These are phyloP conservation scores for Silene latifolia DNA, from an alignment of 148 eudicot species.

Conservation along the genomic window DNA sequence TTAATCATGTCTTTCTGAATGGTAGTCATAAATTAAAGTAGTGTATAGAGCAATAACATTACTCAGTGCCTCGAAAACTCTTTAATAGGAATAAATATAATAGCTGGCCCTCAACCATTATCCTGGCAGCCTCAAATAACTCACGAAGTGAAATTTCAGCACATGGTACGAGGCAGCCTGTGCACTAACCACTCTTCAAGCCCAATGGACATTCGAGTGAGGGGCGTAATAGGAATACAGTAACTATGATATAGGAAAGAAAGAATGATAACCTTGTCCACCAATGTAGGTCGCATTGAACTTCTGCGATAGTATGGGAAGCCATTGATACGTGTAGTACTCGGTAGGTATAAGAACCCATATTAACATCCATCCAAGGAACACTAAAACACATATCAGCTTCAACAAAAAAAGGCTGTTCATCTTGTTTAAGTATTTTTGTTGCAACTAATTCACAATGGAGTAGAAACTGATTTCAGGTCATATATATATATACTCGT, in stretches of 20 bases:
- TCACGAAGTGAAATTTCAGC: too few relatives aligned
- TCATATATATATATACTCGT: neutral
- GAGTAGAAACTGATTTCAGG: neutral
- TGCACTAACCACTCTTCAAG: too few relatives aligned
- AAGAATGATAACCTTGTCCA: constrained; percentile 51
- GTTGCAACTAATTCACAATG: constrained; percentile 6
- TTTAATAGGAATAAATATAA: too few relatives aligned
- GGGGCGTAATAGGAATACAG: too few relatives aligned
- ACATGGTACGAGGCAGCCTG: too few relatives aligned
- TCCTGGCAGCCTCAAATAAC: too few relatives aligned
- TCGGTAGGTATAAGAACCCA: constrained; percentile 62
- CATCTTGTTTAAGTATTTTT: constrained; percentile 9
- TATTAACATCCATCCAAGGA: constrained; percentile 49
- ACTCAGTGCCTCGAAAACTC: too few relatives aligned
- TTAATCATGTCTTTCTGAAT: too few relatives aligned
- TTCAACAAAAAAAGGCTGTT: constrained; percentile 23
- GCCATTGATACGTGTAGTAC: constrained; percentile 46
- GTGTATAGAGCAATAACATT: neutral
- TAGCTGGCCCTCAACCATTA: too few relatives aligned
- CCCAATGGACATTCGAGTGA: too few relatives aligned
- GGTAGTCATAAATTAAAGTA: too few relatives aligned
- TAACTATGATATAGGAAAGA: too few relatives aligned
- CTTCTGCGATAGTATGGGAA: constrained; percentile 28
- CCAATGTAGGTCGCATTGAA: constrained; percentile 50
- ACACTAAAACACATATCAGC: constrained; percentile 32